Base-by-base conservation (phyloP, 176 grass and related monocot genomes). In the Oryza punctata region DNA sequence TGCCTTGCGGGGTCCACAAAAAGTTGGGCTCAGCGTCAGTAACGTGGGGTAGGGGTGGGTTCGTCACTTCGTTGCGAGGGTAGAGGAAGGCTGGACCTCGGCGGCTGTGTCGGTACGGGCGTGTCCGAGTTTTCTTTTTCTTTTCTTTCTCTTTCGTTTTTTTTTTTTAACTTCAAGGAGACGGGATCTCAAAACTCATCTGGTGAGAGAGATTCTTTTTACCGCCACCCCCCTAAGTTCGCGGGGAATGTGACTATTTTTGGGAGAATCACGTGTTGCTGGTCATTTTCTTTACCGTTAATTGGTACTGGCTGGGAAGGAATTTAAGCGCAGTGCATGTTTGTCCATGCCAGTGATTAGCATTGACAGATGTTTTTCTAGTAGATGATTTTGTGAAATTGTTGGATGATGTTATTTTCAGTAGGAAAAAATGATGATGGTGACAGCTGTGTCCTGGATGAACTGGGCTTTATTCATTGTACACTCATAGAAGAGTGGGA, bases 131-230 rank as follows among this genome's bases (percentile, higher is more conserved):
- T 65, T 82, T 73, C 25, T 5, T 61, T 61, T 64, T 67, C 23
- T 19, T 29, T 75, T 61, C 21, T 30, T n/a, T 4, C 3, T 9
- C 7, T 41, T 41, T 41, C 40, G 40, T 43, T 70, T 40, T n/a
- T 5, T 4, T 10, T 66, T 66, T 66, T 67, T 32, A 49, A 49
- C 43, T 72, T 86, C 26, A 46, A 25, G 30, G 38, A 35, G 57
- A 90, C 54, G 81, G 60, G 77, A 63, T 83, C 66, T 82, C n/a
- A n/a, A n/a, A n/a, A n/a, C n/a, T n/a, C 72, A 57, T 49, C 61
- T 21, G 50, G 52, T 10, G 54, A 28, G 15, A 27, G 41, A 49
- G 65, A 28, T 70, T 44, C 26, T 26, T 82, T 82, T 88, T 38
- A 38, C 79, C 14, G 4, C 3, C 10, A 63, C 10, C 16, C 7